Conservation (phyloP, 306 rosid genomes). For the Sechiopsis laciniata region DNA sequence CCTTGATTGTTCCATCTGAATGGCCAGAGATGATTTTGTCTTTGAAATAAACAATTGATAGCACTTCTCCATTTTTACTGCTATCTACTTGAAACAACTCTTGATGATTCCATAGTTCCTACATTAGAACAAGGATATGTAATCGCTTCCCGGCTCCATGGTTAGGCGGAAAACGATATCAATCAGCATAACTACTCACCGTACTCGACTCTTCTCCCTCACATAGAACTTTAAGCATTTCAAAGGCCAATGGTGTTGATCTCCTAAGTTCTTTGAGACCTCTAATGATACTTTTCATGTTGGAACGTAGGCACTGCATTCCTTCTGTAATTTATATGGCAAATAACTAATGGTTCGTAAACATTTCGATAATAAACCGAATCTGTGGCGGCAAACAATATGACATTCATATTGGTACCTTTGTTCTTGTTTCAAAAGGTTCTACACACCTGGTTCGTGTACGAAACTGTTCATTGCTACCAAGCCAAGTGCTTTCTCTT, state of each 20-base stretch:
- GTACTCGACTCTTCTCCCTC: conserved; percentile 57
- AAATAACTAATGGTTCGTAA: background rate
- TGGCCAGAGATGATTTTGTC: conserved; percentile 75
- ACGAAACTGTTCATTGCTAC: conserved; percentile 71
- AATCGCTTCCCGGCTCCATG: background rate
- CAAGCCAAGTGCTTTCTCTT: conserved; percentile 74
- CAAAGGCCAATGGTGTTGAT: conserved; percentile 64
- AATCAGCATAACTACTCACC: conserved; percentile 38
- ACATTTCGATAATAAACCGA: background rate
- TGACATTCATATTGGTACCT: background rate
- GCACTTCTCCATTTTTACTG: conserved; percentile 77
- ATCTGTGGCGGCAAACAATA: background rate
- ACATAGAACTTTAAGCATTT: conserved; percentile 55
- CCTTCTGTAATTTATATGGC: conserved; percentile 53
- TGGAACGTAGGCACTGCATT: conserved; percentile 42
- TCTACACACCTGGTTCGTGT: conserved; percentile 55
- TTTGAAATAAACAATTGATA: conserved; percentile 53
- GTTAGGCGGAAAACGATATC: conserved; percentile 3
- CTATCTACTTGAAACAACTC: conserved; percentile 69
- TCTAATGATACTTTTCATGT: conserved; percentile 51
- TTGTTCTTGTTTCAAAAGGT: background rate
- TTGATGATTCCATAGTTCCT: conserved; percentile 80
- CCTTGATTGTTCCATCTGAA: conserved; percentile 93
- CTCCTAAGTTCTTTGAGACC: conserved; percentile 75
- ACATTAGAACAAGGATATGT: conserved; percentile 24